Percentiles rank a stretch among this genome's conserved stretches.
Conservation (phyloP, 139 green algal genomes). For the Prasinococcaceae sp. region DNA sequence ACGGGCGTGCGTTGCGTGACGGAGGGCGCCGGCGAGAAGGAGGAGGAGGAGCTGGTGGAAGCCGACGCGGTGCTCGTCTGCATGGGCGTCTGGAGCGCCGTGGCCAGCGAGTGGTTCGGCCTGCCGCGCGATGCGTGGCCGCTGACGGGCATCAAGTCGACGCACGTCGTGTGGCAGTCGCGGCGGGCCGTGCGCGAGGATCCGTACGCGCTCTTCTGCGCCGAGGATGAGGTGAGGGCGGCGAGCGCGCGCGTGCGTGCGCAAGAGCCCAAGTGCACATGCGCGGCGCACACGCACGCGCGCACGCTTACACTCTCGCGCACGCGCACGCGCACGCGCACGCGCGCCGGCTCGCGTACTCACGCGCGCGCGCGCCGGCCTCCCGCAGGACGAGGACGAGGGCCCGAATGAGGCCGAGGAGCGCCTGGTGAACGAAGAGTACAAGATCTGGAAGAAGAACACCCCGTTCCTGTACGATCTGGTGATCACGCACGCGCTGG, state of each 20-base stretch:
- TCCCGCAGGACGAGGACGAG: constrained; percentile 43
- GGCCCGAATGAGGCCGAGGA: constrained; percentile 61
- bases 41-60: too few relatives aligned
- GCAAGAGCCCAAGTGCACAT: too few relatives aligned
- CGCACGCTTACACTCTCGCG: too few relatives aligned
- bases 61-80: too few relatives aligned
- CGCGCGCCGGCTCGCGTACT: too few relatives aligned
- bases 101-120: constrained; percentile 6
- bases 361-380: too few relatives aligned
- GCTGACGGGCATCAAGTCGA: constrained; percentile 17
- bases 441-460: constrained; percentile 99
- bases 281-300: too few relatives aligned
- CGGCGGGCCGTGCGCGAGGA: constrained; percentile 8
- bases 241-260: too few relatives aligned
- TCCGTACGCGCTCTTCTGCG: constrained; percentile 15
- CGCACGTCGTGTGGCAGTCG: constrained; percentile 1
- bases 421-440: constrained; percentile 94
- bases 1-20: background rate
- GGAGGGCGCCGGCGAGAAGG: constrained; percentile 8
- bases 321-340: too few relatives aligned
- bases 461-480: constrained; percentile 98
- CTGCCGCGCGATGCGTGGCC: background rate
- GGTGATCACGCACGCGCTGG: constrained; percentile 94
- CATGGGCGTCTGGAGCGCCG: background rate
- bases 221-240: constrained; percentile 11